Evolutionary conservation across 208 protist genomes (phyloP).

Genomic region (Naegleria gruberi): DNA sequence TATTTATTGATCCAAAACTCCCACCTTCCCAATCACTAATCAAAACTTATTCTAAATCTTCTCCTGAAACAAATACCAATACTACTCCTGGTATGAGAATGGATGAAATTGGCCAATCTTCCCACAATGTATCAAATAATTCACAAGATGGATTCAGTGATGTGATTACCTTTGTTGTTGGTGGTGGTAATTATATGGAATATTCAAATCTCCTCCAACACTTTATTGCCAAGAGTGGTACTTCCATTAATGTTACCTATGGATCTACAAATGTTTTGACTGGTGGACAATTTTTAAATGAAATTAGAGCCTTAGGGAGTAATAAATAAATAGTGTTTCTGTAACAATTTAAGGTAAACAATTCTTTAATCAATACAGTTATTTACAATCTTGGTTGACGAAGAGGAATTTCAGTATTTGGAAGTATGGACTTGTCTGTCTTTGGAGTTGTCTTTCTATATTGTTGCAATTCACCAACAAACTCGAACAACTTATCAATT

Average conservation of each 20-base stretch:
- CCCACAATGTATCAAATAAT: background rate
- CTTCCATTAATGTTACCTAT: conserved; percentile 26
- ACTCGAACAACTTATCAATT: background rate
- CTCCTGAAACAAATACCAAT: background rate
- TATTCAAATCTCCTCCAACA: conserved; percentile 59
- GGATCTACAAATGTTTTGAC: conserved; percentile 33
- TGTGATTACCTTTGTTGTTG: conserved; percentile 62
- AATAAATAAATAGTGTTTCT: background rate
- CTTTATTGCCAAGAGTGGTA: conserved; percentile 3
- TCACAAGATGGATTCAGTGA: conserved; percentile 42
- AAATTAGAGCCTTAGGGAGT: background rate
- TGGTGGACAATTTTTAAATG: conserved; percentile 14
- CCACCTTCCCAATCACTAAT: background rate
- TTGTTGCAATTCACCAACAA: background rate
- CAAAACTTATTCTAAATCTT: background rate
- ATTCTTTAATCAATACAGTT: too few species aligned
- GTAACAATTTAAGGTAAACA: too few species aligned
- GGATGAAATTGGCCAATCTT: background rate
- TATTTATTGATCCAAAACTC: conserved; percentile 3
- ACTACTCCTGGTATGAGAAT: background rate
- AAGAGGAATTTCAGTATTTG: too few species aligned
- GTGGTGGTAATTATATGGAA: conserved; percentile 70
- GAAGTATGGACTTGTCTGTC: background rate
- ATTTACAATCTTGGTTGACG: too few species aligned
- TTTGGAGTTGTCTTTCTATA: background rate